Conservation (phyloP, 139 green algal genomes). For the Ostreobium quekettii region DNA sequence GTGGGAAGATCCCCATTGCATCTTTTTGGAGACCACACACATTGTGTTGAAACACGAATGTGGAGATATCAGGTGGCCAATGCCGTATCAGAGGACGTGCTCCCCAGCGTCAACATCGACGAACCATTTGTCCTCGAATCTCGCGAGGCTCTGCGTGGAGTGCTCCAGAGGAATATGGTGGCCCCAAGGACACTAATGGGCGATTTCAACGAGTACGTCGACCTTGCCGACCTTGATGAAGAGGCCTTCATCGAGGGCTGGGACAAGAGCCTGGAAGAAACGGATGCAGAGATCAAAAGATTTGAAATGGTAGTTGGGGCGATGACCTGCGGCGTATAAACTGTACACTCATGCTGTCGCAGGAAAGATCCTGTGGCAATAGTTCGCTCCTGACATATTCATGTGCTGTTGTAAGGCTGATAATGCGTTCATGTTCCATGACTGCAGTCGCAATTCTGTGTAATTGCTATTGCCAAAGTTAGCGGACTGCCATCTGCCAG, state of each 20-base stretch:
- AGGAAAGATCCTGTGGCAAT: too few relatives aligned
- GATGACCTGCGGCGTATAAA: too few relatives aligned
- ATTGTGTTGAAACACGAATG: too few relatives aligned
- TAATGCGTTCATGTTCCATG: too few relatives aligned
- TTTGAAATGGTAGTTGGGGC: constrained; percentile 28
- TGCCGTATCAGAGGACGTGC: constrained; percentile 28
- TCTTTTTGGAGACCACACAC: too few relatives aligned
- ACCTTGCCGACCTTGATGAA: constrained; percentile 6
- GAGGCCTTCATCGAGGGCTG: constrained; percentile 36
- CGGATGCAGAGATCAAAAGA: constrained; percentile 38
- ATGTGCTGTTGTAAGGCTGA: too few relatives aligned
- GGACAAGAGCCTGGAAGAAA: constrained; percentile 50
- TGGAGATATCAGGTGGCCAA: constrained; percentile 29
- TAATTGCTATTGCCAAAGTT: too few relatives aligned
- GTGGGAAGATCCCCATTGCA: too few relatives aligned
- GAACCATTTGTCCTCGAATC: constrained; percentile 32
- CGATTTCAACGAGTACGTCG: constrained; percentile 27
- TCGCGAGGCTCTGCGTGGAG: constrained; percentile 18
- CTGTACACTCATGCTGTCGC: too few relatives aligned
- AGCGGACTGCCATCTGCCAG: too few relatives aligned
- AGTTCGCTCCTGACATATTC: too few relatives aligned
- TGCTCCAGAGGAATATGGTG: constrained; percentile 39
- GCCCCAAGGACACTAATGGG: constrained; percentile 37
- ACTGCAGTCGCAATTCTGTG: too few relatives aligned
- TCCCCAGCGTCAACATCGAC: constrained; percentile 30